Base-by-base conservation (phyloP, 2,329 filamentous ascomycete genomes). In the Bipolaris victoriae region DNA sequence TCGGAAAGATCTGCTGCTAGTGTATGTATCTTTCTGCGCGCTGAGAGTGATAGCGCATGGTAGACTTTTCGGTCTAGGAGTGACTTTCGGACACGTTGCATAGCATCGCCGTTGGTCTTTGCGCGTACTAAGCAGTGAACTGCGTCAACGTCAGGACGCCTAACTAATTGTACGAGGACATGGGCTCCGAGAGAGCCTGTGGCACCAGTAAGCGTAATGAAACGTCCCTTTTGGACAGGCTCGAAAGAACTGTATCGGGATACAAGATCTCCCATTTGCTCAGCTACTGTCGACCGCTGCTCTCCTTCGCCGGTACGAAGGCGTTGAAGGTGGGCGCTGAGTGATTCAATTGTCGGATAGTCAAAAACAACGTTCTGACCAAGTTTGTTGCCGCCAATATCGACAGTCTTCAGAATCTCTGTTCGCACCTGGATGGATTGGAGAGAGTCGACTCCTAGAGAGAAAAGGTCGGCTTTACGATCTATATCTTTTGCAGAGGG, bases 131-230 rank as follows among this genome's bases (percentile, higher is more conserved):
- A 77, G 52, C 82, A 84, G 73, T 84, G 84, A 1, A 87, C 74
- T 4, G 71, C 76, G 3, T 66, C 50, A 15, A 78, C 68, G 33
- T 74, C 62, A 16, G 67, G 40, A 3, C 67, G 69, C 22, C 47
- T 50, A 6, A 69, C 63, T 7, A 79, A 57, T 24, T 77, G 72
- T 5, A 70, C 65, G 1, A 86, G 77, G 1, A 88, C 78, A 63
- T 89, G 86, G 0, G 84, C 80, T 1, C 88, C 88, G 0, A 90
- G 79, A 2, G 87, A 88, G 0, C 88, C 88, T 0, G 88, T 90
- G 0, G 84, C 82, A 1, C 88, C 88, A 1, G 88, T 90, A 3
- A 90, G 73, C 2, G 86, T 57, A 20, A 63, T 51, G 15, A 39
- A 37, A 24, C 36, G 31, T 13, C 9, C 3, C 71, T 66, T 46